These are phyloP conservation scores for Oehlia diaphana DNA, from an alignment of 192 early-diverging fungal genomes.

Conservation along the genomic window DNA sequence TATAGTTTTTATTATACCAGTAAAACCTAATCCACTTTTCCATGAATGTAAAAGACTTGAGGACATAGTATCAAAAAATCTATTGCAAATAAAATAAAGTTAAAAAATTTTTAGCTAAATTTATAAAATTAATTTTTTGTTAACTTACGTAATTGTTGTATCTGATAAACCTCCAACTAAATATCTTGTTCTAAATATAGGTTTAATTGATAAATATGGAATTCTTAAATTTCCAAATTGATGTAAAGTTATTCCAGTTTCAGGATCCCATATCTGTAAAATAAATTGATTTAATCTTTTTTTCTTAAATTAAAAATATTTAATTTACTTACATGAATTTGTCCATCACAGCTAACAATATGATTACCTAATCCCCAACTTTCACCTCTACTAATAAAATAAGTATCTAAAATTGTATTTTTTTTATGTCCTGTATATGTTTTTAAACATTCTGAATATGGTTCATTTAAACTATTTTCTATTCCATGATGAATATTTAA, in stretches of 20 bases:
- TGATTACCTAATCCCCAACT: slow-evolving; percentile 44
- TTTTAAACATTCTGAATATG: slow-evolving; percentile 51
- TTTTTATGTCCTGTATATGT: slow-evolving; percentile 58
- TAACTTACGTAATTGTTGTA: slow-evolving; percentile 46
- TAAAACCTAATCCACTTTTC: slow-evolving; percentile 33
- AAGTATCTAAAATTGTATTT: slow-evolving; percentile 45
- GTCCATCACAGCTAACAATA: slow-evolving; percentile 60
- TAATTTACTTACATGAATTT: slow-evolving; percentile 50
- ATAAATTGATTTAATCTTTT: not conserved
- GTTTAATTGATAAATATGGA: slow-evolving; percentile 48
- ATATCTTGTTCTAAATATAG: slow-evolving; percentile 49
- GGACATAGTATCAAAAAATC: slow-evolving; percentile 43
- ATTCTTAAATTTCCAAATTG: slow-evolving; percentile 49
- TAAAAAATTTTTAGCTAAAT: slow-evolving; percentile 24
- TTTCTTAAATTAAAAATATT: not conserved
- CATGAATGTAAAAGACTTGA: slow-evolving; percentile 39
- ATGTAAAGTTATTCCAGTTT: slow-evolving; percentile 50
- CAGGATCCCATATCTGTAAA: slow-evolving; percentile 56
- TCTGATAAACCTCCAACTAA: slow-evolving; percentile 53
- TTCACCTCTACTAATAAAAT: slow-evolving; percentile 52
- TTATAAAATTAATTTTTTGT: slow-evolving; percentile 24
- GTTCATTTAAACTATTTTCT: slow-evolving; percentile 50
- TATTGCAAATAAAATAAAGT: slow-evolving; percentile 2
- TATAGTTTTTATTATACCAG: slow-evolving; percentile 35
- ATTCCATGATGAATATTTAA: slow-evolving; percentile 56